Evolutionary conservation across 768 basidiomycete species (phyloP), one percentile per base, ranked within the genome.

Genomic region (Suillus bovinus): DNA sequence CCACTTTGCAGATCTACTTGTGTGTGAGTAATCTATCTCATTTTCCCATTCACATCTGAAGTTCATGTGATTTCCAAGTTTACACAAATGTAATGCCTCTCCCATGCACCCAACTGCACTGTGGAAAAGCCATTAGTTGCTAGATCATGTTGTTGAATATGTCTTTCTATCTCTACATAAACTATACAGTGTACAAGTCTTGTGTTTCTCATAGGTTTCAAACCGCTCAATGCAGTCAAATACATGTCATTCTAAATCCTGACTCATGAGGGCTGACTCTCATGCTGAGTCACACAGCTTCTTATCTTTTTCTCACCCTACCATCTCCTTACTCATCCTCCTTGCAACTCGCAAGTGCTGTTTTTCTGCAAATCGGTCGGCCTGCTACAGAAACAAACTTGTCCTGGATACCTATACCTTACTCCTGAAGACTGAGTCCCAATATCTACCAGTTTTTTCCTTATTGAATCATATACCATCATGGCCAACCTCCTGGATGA

Each of bases 241-340:
- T 11, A 44, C 44, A 44, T 44, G 44, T 44, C 2, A 2, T 33
- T 10, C 33, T 31, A 6, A 31, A 6, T 31, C 31, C 31, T 0
- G 9, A 33, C 33, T 10, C 33, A 8, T 10, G 33, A 33, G 33
- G 33, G 33, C 46, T 3, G 3, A 47, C 24, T 47, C 46, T n/a
- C 20, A 42, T 0, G 41, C 41, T 42, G 41, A 42, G 41, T 42
- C 41, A 42, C 0, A 8, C 41, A 42, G 7, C 7, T 47, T 47
- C 46, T 47, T 47, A 47, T 47, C 46, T 47, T 47, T 47, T 47
- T 42, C 41, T 9, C 41, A 42, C 46, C 24, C 46, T 33, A 33
- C 20, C 20, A 9, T 71, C 46, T 46, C 46, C 46, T 46, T 46
- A 13, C 46, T 22, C 13, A 3, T 24, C 44, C 22, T 46, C 46